Evolutionary conservation across 495 filamentous ascomycete species (phyloP).

Genomic region (Xylaria venustula): DNA sequence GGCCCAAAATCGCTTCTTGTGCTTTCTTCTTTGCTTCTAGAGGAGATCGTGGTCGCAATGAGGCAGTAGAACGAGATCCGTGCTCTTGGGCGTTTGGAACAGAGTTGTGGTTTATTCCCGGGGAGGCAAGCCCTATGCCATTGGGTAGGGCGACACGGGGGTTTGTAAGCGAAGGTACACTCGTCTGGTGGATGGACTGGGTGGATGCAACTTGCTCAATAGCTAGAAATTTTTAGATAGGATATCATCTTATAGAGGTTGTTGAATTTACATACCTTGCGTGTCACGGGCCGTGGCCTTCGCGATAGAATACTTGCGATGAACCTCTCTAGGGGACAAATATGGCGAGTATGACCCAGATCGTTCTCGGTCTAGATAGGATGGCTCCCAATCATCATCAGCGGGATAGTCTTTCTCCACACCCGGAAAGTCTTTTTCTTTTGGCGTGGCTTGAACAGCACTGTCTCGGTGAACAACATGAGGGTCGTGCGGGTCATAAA

Average conservation of each 20-base stretch:
- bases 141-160: neutral
- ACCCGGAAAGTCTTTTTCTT: conserved; percentile 17
- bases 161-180: too few species aligned
- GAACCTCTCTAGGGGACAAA: conserved; percentile 44
- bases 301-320: conserved; percentile 28
- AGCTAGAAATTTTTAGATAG: conserved; percentile 19
- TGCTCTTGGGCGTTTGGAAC: neutral
- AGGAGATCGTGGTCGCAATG: conserved; percentile 21
- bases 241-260: neutral
- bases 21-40: conserved; percentile 63
- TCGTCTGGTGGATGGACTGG: neutral
- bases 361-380: conserved; percentile 33
- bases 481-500: conserved; percentile 26
- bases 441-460: conserved; percentile 15
- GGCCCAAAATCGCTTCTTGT: conserved; percentile 62
- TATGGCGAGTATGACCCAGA: conserved; percentile 56
- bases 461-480: conserved; percentile 15
- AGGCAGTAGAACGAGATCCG: neutral
- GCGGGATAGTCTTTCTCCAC: conserved; percentile 23
- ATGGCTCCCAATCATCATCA: conserved; percentile 28
- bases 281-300: conserved; percentile 17
- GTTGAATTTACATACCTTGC: conserved; percentile 21
- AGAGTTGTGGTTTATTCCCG: neutral
- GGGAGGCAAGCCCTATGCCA: too few species aligned
- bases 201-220: neutral